These are phyloP conservation scores for Aspergillus udagawae DNA, from an alignment of 2,329 filamentous ascomycete genomes.

Conservation along the genomic window DNA sequence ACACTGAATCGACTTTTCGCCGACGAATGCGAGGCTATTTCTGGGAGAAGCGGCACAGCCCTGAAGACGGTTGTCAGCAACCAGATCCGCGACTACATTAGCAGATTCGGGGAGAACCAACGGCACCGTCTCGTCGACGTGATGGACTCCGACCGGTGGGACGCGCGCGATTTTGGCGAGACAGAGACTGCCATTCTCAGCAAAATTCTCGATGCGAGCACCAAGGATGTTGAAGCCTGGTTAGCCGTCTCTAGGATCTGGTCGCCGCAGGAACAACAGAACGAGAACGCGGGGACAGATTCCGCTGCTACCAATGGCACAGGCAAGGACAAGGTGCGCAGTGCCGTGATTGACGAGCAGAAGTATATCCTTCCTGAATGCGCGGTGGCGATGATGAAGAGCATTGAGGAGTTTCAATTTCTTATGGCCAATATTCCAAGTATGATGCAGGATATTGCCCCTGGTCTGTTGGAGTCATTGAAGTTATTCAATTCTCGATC, in stretches of 20 bases:
- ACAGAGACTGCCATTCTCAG: slow-evolving; percentile 48
- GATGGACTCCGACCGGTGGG: slow-evolving; percentile 62
- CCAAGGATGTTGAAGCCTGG: slow-evolving; percentile 55
- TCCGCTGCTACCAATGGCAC: slow-evolving; percentile 32
- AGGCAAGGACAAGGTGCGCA: slow-evolving; percentile 61
- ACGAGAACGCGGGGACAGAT: slow-evolving; percentile 32
- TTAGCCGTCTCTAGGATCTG: slow-evolving; percentile 48
- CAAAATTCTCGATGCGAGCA: slow-evolving; percentile 57
- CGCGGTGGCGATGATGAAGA: slow-evolving; percentile 73
- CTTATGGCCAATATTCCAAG: slow-evolving; percentile 81
- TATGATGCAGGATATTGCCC: slow-evolving; percentile 78
- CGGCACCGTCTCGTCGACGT: slow-evolving; percentile 54
- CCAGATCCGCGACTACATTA: slow-evolving; percentile 61
- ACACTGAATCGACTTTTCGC: slow-evolving; percentile 61
- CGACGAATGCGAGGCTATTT: slow-evolving; percentile 64
- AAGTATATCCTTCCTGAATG: slow-evolving; percentile 82
- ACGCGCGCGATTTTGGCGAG: slow-evolving; percentile 59
- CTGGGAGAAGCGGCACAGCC: slow-evolving; percentile 56
- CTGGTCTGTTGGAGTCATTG: slow-evolving; percentile 76
- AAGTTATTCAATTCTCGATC: slow-evolving; percentile 94
- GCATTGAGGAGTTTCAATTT: slow-evolving; percentile 77
- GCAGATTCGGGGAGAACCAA: slow-evolving; percentile 53
- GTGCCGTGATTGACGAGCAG: slow-evolving; percentile 77
- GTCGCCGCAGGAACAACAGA: slow-evolving; percentile 35
- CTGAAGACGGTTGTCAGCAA: slow-evolving; percentile 59